Conservation (phyloP, 306 rosid species). For the Carpinus viminea region DNA sequence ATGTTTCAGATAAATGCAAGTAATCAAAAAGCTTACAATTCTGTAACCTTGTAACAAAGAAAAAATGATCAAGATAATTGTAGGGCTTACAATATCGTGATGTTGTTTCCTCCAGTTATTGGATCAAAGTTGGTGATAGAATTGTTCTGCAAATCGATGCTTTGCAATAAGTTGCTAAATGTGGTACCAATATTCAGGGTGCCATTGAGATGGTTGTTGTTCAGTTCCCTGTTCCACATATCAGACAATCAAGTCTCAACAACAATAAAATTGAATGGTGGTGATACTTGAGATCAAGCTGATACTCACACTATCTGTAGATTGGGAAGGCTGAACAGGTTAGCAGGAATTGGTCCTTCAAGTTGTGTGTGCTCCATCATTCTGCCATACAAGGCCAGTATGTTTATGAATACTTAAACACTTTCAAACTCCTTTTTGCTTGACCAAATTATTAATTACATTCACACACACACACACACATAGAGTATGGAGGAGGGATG, state of each 20-base stretch:
- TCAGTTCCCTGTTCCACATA: neutral
- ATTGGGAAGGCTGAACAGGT: constrained; percentile 29
- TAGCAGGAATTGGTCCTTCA: constrained; percentile 29
- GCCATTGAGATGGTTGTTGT: neutral
- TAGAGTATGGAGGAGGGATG: neutral
- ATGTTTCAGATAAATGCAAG: neutral
- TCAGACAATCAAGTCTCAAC: neutral
- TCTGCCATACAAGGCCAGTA: constrained; percentile 15
- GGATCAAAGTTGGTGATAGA: neutral
- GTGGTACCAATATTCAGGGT: neutral
- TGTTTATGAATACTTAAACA: neutral
- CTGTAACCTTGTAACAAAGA: neutral
- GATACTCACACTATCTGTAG: constrained; percentile 40
- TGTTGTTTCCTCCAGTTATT: neutral
- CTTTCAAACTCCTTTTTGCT: neutral
- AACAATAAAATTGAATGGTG: neutral
- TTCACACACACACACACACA: neutral
- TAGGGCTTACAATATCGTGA: constrained; percentile 25
- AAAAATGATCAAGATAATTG: neutral
- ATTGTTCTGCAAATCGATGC: neutral
- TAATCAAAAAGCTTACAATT: neutral
- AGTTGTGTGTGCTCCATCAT: constrained; percentile 31
- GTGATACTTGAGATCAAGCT: neutral
- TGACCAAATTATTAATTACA: neutral
- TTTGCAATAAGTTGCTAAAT: neutral